phyloP scores from a whole-genome alignment of 805 yeast genomes.

The Sugiyamaella valdiviana region DNA sequence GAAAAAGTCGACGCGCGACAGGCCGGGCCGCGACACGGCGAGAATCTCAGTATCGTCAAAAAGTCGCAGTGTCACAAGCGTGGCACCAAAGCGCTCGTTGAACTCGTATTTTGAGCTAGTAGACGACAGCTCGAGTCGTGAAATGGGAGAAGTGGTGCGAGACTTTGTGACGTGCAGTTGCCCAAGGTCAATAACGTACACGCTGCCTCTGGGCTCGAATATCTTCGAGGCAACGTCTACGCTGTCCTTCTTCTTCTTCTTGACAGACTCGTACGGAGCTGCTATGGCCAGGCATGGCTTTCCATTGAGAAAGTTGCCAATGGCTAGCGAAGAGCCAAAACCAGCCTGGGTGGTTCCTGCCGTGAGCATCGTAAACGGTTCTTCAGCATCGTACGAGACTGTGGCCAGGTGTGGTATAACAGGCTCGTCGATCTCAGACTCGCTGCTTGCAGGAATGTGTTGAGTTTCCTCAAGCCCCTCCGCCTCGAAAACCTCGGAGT shows the following conservation, averaged over 20 bases:
- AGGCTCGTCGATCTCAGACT: not conserved
- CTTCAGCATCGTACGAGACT: not conserved
- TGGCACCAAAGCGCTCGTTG: conserved; percentile 41
- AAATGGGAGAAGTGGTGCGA: not conserved
- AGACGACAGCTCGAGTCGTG: conserved; percentile 2
- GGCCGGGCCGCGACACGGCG: conserved; percentile 49
- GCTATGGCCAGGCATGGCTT: conserved; percentile 44
- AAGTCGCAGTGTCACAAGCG: conserved; percentile 29
- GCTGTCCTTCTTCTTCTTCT: not conserved
- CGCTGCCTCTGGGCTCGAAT: conserved; percentile 16
- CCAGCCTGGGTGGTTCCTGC: conserved; percentile 29
- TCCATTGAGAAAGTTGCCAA: conserved; percentile 39
- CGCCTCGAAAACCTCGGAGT: not conserved
- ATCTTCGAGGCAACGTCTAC: not conserved
- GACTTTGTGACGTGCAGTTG: not conserved
- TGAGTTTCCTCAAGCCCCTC: not conserved
- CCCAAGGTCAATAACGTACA: conserved; percentile 16
- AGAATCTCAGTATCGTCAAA: conserved; percentile 34
- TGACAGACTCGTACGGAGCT: conserved; percentile 39
- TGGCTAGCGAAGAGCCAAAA: conserved; percentile 43
- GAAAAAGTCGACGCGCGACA: conserved; percentile 39
- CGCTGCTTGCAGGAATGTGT: not conserved
- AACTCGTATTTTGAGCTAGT: conserved; percentile 17
- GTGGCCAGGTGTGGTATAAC: not conserved
- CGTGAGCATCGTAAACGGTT: conserved; percentile 9